These are phyloP conservation scores for Colletotrichum abscissum DNA, from an alignment of 2,329 filamentous ascomycete species.

Conservation along the genomic window DNA sequence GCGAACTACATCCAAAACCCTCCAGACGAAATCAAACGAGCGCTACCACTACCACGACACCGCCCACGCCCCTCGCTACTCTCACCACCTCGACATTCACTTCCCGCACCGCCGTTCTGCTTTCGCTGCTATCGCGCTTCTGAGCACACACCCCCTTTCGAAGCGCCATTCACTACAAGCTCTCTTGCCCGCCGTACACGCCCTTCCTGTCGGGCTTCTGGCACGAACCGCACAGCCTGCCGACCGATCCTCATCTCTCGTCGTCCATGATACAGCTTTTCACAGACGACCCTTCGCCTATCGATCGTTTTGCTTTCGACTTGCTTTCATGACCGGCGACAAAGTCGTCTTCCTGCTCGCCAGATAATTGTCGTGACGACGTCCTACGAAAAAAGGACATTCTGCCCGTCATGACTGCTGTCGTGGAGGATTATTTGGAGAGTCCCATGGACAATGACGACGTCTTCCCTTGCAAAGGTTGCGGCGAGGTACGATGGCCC, in stretches of 20 bases:
- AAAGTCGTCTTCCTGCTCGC: conserved; percentile 11
- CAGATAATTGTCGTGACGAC: conserved; percentile 31
- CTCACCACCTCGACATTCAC: not conserved
- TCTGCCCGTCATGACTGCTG: conserved; percentile 54
- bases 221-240: conserved; percentile 33
- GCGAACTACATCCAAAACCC: conserved; percentile 21
- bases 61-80: not conserved
- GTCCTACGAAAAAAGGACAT: conserved; percentile 25
- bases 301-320: conserved; percentile 9
- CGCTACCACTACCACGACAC: conserved; percentile 27
- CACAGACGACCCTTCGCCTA: conserved; percentile 16
- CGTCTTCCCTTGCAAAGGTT: conserved; percentile 90
- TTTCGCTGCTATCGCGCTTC: conserved; percentile 19
- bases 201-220: conserved; percentile 27
- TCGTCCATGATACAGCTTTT: conserved; percentile 30
- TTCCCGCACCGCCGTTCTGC: conserved; percentile 9
- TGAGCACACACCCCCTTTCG: conserved; percentile 24
- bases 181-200: conserved; percentile 22
- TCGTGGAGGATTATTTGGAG: conserved; percentile 72
- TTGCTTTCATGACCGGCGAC: conserved; percentile 28
- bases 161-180: conserved; percentile 26
- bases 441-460: conserved; percentile 82
- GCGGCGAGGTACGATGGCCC: conserved; percentile 78
- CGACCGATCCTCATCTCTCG: conserved; percentile 11
- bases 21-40: conserved; percentile 24